A percentile compares a stretch with the other conserved stretches of the same genome.
Evolutionary conservation across 805 yeast genomes (phyloP).

Genomic region (Monosporozyma aerobia): DNA sequence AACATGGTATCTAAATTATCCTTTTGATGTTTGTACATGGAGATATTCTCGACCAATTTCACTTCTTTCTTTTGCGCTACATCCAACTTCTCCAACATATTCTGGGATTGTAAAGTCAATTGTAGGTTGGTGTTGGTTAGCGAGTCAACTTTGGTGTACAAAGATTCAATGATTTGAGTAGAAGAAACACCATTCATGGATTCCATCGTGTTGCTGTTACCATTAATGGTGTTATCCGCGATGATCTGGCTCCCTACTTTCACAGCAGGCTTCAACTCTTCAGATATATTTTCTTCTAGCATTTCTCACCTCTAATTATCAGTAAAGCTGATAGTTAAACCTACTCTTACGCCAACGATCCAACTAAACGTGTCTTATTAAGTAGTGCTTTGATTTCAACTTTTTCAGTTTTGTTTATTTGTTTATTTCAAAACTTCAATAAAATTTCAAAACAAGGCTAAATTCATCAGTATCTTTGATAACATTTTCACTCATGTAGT

Average conservation of each 20-base stretch:
- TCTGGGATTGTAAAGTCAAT: slow-evolving; percentile 34
- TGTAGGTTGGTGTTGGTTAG: slow-evolving; percentile 36
- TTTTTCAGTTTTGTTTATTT: neutral
- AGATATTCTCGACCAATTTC: slow-evolving; percentile 44
- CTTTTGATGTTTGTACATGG: slow-evolving; percentile 69
- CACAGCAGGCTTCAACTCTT: neutral
- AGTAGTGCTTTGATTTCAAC: no score
- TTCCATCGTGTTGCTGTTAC: neutral
- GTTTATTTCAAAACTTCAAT: neutral
- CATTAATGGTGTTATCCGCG: neutral
- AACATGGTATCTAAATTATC: slow-evolving; percentile 33
- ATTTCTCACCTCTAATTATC: no score
- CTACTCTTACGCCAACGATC: no score
- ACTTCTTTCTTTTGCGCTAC: slow-evolving; percentile 33
- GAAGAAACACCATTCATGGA: slow-evolving; percentile 2
- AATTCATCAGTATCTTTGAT: neutral
- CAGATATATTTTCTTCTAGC: neutral
- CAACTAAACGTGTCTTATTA: no score
- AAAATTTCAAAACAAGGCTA: neutral
- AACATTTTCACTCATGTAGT: neutral
- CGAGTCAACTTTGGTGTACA: slow-evolving; percentile 44
- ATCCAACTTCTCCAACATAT: slow-evolving; percentile 46
- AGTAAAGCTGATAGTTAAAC: no score
- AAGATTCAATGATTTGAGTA: slow-evolving; percentile 32
- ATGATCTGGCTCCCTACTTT: neutral